Conservation (phyloP, 768 basidiomycete genomes). For the Leccinum obscurum region DNA sequence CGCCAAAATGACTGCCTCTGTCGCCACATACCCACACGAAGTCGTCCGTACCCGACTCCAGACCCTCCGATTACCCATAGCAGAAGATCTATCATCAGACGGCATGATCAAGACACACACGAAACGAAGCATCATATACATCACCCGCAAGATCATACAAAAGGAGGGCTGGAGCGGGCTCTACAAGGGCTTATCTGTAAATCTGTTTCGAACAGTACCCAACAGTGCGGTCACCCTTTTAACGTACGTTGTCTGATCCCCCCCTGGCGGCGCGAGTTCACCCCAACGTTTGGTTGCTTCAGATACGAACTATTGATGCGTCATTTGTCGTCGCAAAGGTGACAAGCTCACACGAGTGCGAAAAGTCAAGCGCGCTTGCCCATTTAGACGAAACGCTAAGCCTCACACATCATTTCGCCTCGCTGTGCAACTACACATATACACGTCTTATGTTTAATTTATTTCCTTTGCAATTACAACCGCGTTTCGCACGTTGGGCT, state of each 20-base stretch:
- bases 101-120: conserved; percentile 59
- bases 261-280: conserved; percentile 1
- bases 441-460: conserved; percentile 4
- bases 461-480: conserved; percentile 2
- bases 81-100: conserved; percentile 57
- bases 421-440: conserved; percentile 14
- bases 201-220: conserved; percentile 92
- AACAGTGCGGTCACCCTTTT: conserved; percentile 96
- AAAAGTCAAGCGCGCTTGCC: background rate
- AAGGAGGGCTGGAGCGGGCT: conserved; percentile 89
- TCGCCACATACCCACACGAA: conserved; percentile 97
- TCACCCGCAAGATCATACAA: conserved; percentile 65
- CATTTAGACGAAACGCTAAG: conserved; percentile 21
- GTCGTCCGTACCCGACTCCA: conserved; percentile 98
- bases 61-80: conserved; percentile 70
- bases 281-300: background rate
- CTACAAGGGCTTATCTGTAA: conserved; percentile 93
- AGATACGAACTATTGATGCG: conserved; percentile 37
- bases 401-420: conserved; percentile 4
- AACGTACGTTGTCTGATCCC: conserved; percentile 26
- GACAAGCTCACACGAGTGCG: conserved; percentile 3
- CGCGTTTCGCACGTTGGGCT: conserved; percentile 6
- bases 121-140: conserved; percentile 69
- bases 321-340: conserved; percentile 27
- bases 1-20: conserved; percentile 94